Evolutionary conservation across 2,329 filamentous ascomycete genomes (phyloP).

Genomic region (Pseudonectria foliicola): DNA sequence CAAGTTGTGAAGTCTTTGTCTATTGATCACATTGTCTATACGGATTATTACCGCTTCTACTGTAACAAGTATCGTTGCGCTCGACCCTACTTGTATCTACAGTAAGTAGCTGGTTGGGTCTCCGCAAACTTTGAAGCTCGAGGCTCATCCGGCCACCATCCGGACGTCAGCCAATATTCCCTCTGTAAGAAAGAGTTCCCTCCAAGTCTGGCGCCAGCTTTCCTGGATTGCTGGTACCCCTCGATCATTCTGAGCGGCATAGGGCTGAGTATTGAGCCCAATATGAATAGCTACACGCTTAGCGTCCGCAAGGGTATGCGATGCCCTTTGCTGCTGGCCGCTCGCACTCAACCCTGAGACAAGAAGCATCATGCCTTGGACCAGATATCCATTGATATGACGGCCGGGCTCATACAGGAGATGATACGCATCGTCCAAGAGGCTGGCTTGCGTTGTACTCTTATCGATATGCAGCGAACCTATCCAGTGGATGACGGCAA

Average conservation of each 20-base stretch:
- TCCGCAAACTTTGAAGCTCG: too few species aligned
- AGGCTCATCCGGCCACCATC: too few species aligned
- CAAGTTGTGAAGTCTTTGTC: too few species aligned
- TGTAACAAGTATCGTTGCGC: too few species aligned
- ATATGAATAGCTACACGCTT: constrained; percentile 69
- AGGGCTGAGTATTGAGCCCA: constrained; percentile 64
- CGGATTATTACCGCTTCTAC: too few species aligned
- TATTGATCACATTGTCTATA: too few species aligned
- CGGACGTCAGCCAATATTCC: constrained; percentile 78
- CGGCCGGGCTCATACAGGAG: constrained; percentile 40
- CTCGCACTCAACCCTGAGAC: constrained; percentile 72
- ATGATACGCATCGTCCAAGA: constrained; percentile 52
- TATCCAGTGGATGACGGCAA: constrained; percentile 49
- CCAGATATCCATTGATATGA: constrained; percentile 52
- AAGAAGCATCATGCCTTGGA: constrained; percentile 72
- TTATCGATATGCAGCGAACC: constrained; percentile 49
- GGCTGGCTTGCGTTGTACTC: constrained; percentile 37
- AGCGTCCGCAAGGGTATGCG: constrained; percentile 58
- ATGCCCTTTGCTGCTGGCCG: constrained; percentile 62
- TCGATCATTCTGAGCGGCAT: constrained; percentile 55
- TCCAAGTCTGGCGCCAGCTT: constrained; percentile 84
- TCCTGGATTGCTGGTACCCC: constrained; percentile 67
- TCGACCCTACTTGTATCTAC: too few species aligned
- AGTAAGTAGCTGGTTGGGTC: too few species aligned
- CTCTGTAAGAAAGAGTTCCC: constrained; percentile 75